Base-by-base conservation (phyloP, 768 basidiomycete genomes). In the Tephrocybe sp. region DNA sequence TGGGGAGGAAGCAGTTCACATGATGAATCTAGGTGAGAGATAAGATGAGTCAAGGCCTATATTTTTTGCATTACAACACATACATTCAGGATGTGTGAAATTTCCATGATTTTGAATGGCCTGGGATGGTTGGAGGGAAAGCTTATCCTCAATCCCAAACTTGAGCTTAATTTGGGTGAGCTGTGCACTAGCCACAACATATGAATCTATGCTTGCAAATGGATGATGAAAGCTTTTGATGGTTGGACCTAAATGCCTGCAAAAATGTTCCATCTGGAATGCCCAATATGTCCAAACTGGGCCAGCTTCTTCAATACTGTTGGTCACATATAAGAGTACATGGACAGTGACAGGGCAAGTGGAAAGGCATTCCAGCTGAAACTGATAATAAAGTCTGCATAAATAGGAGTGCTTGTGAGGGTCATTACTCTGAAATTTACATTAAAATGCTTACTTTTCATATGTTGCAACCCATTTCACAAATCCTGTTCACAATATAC, bases 231-330 rank as follows among this genome's bases (percentile, higher is more conserved):
- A 59, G 35, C 62, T 69, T 27, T 54, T 56, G 46, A 73, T 61
- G 1, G 55, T 53, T 3, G 52, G 60, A 16, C 50, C 44, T 3
- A 76, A 51, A 1, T 16, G 22, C 0, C 70, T 65, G 49, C 73
- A 74, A 47, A 64, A 71, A 3, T 68, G 57, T 50, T 75, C 73
- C 63, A 71, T 71, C 0, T 64, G 59, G 56, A 73, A 74, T 8
- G 69, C 61, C 72, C 72, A 71, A 38, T 63, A 67, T 1, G 56
- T 51, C 68, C 70, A 73, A 9, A 71, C 68, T 9, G 70, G 73
- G 1, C 71, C 70, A n/a, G 44, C 48, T 15, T 44, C 49, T 31
- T 58, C 44, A 16, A 75, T 72, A n/a, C 56, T 47, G 25, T 64
- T 53, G 2, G 62, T 64, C 47, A 71, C 53, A 43, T 72, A 69